Evolutionary conservation across 228 moss, liverwort and hornwort species (phyloP), one percentile per base, ranked within the genome.

Genomic region (Sphagnum magellanicum): DNA sequence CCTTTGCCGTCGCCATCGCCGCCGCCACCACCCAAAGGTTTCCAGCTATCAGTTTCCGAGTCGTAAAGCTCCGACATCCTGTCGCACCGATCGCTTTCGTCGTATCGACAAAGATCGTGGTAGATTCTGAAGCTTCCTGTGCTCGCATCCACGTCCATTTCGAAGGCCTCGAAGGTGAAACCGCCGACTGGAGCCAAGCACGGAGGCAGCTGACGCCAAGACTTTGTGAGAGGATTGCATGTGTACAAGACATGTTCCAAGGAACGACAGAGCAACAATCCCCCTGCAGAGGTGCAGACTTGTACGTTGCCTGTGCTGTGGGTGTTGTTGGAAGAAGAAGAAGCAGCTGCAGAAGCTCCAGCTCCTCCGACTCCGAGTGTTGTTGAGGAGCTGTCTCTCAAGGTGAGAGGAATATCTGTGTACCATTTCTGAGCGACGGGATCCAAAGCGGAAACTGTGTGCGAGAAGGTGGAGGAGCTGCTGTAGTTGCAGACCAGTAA

Each of bases 161-260:
- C 64, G 48, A 64, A 64, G 48, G 48, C 64, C 48, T 64, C 64
- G 49, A 48, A 64, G 7, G 64, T 64, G 64, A 64, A 64, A 48
- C 64, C 64, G 5, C 47, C 64, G 14, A 64, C 48, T 64, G 64
- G 64, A 49, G 13, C 13, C 64, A 64, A 64, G 64, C 64, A 64
- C 48, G 64, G 64, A 10, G 64, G 64, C 14, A 64, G 49, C 48
- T 64, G 48, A 13, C 48, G 49, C 64, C 64, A 64, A 64, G 64
- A 48, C 14, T 49, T 64, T 10, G 64, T 64, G 48, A 64, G 48
- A 64, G 64, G 64, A 49, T 64, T 64, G 64, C 64, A 64, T 4
- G 49, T 64, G 64, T 64, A 64, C 64, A 64, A 13, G 5, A 64
- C 64, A 64, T 64, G 64, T 64, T 64, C 64, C 49, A 64, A 50